phyloP scores from a whole-genome alignment of 352 stramenopile species.

The Phytophthora pisi region DNA sequence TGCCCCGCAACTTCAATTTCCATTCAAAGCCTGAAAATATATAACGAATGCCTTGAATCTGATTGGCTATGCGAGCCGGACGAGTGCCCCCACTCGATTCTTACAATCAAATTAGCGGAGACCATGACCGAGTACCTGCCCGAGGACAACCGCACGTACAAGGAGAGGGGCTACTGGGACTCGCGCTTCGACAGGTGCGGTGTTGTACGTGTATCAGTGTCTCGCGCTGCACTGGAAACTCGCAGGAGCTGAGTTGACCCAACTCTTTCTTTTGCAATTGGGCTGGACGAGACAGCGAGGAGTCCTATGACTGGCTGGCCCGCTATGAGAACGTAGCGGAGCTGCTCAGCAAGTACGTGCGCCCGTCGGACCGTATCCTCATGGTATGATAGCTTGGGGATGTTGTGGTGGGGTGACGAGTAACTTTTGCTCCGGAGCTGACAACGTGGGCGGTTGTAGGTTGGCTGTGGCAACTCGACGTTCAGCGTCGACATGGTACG shows the following conservation, averaged over 20 bases:
- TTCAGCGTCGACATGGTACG: slow-evolving; percentile 75
- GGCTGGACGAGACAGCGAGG: slow-evolving; percentile 41
- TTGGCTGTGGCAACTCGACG: slow-evolving; percentile 81
- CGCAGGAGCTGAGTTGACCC: neutral
- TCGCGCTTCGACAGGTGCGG: slow-evolving; percentile 56
- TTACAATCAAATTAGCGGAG: neutral
- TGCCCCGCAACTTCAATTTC: too few species aligned
- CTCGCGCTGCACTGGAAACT: neutral
- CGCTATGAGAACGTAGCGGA: slow-evolving; percentile 54
- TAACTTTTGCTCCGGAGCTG: too few species aligned
- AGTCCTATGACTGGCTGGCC: slow-evolving; percentile 82
- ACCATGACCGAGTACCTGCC: slow-evolving; percentile 49
- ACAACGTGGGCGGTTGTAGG: slow-evolving; percentile 20
- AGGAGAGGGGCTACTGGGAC: slow-evolving; percentile 77
- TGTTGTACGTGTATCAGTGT: neutral
- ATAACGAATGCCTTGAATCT: neutral
- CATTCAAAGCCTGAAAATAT: too few species aligned
- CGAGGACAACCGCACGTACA: slow-evolving; percentile 67
- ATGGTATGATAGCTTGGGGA: slow-evolving; percentile 33
- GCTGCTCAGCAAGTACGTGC: slow-evolving; percentile 48
- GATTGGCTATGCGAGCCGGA: neutral
- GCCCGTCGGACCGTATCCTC: slow-evolving; percentile 48
- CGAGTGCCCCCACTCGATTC: neutral
- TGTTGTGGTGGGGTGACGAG: slow-evolving; percentile 5
- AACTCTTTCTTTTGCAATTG: neutral